A percentile compares a stretch with the other conserved stretches of the same genome.
phyloP scores from a whole-genome alignment of 176 grass and related monocot genomes.

The Cocos nucifera region DNA sequence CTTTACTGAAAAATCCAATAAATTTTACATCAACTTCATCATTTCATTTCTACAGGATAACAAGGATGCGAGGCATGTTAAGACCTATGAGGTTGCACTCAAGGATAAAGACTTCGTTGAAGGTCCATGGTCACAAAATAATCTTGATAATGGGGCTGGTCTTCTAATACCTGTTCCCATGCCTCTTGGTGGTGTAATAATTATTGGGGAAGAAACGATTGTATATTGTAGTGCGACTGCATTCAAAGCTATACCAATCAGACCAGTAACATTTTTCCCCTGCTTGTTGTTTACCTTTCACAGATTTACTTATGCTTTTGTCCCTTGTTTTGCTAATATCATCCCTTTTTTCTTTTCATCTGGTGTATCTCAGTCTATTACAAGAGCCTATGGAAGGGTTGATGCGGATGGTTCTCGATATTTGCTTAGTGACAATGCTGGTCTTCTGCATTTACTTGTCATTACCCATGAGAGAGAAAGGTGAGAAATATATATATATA shows the following conservation, averaged over 20 bases:
- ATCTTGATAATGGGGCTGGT: conserved; percentile 89
- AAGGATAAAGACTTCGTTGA: conserved; percentile 97
- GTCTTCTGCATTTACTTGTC: conserved; percentile 92
- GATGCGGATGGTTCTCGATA: conserved; percentile 96
- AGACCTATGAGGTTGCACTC: conserved; percentile 91
- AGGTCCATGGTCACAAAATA: conserved; percentile 92
- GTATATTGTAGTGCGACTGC: conserved; percentile 84
- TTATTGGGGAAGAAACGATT: conserved; percentile 90
- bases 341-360: not conserved
- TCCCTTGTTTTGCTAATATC: not conserved
- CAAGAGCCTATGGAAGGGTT: conserved; percentile 94
- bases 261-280: conserved; percentile 42
- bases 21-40: too few relatives aligned
- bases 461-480: conserved; percentile 92
- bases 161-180: conserved; percentile 81
- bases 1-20: not conserved
- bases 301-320: conserved; percentile 4
- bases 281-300: not conserved
- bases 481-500: too few relatives aligned
- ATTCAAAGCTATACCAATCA: conserved; percentile 98
- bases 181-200: conserved; percentile 93
- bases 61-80: conserved; percentile 87
- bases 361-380: conserved; percentile 59
- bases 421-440: conserved; percentile 86
- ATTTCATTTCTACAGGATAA: conserved; percentile 50